Conservation (phyloP, 345 rosid species). For the Psidium guajava region DNA sequence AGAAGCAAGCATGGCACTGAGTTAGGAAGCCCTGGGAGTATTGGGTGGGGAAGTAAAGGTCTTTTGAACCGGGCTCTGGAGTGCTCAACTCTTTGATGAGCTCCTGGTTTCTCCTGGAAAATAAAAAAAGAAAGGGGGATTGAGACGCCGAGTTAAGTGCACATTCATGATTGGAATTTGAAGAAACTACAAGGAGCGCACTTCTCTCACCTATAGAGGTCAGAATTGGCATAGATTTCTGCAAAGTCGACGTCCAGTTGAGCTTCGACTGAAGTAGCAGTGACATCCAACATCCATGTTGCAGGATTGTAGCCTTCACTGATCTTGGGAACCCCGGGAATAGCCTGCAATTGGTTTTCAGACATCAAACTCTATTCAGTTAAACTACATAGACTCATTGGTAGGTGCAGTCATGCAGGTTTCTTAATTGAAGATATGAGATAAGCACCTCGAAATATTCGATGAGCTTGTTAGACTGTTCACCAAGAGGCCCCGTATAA, state of each 20-base stretch:
- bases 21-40: conserved; percentile 21
- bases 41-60: conserved; percentile 27
- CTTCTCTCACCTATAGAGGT: conserved; percentile 12
- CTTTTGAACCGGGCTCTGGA: conserved; percentile 18
- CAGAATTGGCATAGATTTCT: conserved; percentile 20
- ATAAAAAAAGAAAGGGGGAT: not conserved
- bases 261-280: conserved; percentile 11
- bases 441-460: conserved; percentile 20
- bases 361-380: not conserved
- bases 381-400: not conserved
- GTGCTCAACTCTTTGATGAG: conserved; percentile 24
- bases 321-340: conserved; percentile 17
- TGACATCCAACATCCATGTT: conserved; percentile 36
- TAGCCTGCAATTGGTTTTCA: conserved; percentile 8
- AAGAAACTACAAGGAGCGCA: not conserved
- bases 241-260: conserved; percentile 21
- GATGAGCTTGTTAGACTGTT: conserved; percentile 11
- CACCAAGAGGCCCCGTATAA: conserved; percentile 27
- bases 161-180: not conserved
- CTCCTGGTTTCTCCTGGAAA: conserved; percentile 20
- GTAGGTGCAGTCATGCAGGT: no score
- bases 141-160: not conserved
- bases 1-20: conserved; percentile 31
- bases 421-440: not conserved
- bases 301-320: conserved; percentile 33